Base-by-base conservation (phyloP, 352 stramenopile genomes). In the Phytopythium vexans region DNA sequence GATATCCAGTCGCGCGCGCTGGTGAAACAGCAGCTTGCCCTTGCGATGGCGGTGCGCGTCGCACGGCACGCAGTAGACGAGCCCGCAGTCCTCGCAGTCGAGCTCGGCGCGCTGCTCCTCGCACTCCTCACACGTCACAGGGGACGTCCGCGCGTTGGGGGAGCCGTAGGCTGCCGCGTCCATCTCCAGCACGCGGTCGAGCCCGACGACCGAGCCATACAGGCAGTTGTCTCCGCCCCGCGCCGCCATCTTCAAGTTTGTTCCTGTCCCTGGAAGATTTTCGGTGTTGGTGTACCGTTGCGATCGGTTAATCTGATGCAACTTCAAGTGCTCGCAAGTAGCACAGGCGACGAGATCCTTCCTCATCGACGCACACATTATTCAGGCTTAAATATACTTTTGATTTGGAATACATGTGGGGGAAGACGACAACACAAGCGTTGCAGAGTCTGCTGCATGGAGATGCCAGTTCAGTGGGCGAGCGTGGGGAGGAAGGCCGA, bases 41-140 rank as follows among this genome's bases (percentile, higher is more conserved):
- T 94, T 94, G 58, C 83, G 83, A 58, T 94, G 83, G 54, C 79
- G 68, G 33, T 79, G 68, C 31, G 66, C 69, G 62, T 94, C 81
- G 51, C 83, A 94, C 3, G 54, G 41, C 27, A 58, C 48, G 49
- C 83, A 94, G 65, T 92, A 94, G 55, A 77, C 63, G 38, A 94
- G 65, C 3, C 81, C 83, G 49, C 83, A 94, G 59, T 87, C 83
- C 21, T 83, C 67, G 50, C 83, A 94, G 10, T 70, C 66, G 54
- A 89, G 56, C 37, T 64, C 44, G 48, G 71, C 74, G 5, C 42
- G 41, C 32, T 54, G 55, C 9, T 77, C 57, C 52, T 94, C 81
- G 64, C 83, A 94, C 58, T 94, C 83, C 39, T 94, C 83, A 53
- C 83, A 94, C 47, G 7, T 43, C 72, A 27, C 27, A 21, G 53